Conservation (phyloP, 2,329 filamentous ascomycete genomes). For the Calonectria naviculata region DNA sequence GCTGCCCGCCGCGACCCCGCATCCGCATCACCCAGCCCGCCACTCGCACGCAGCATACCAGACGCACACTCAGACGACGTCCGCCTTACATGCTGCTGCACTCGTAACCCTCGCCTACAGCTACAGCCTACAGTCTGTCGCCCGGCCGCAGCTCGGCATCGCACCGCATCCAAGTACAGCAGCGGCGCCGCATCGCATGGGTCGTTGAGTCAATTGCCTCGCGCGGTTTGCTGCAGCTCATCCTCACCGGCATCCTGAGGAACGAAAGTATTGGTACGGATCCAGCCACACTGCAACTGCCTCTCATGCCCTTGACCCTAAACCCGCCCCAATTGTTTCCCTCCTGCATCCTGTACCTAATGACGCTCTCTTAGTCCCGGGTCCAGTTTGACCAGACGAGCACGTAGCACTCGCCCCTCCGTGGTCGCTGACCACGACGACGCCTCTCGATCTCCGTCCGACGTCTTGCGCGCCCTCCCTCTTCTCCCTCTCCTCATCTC, state of each 20-base stretch:
- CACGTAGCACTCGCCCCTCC: conserved; percentile 9
- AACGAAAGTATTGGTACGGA: conserved; percentile 25
- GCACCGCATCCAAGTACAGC: conserved; percentile 9
- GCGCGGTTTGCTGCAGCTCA: conserved; percentile 25
- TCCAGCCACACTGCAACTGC: conserved; percentile 5
- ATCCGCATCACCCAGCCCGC: conserved; percentile 19
- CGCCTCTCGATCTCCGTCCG: conserved; percentile 11
- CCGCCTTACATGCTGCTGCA: conserved; percentile 1
- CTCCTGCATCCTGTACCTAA: conserved; percentile 20
- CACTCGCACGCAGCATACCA: conserved; percentile 28
- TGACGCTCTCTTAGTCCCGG: background rate
- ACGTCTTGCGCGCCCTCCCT: background rate
- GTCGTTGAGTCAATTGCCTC: conserved; percentile 29
- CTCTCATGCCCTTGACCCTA: background rate
- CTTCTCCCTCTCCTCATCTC: background rate
- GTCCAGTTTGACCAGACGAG: conserved; percentile 8
- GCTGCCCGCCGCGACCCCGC: conserved; percentile 33
- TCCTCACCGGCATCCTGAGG: conserved; percentile 12
- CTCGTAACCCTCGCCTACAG: conserved; percentile 7
- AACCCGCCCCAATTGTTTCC: conserved; percentile 11
- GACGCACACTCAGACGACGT: background rate
- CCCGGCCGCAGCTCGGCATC: conserved; percentile 3
- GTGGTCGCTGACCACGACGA: conserved; percentile 9
- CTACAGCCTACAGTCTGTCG: background rate
- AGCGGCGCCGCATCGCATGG: conserved; percentile 25